Percentiles rank a stretch among this genome's conserved stretches.
These are phyloP conservation scores for Citrus reticulata DNA, from an alignment of 345 rosid species.

Conservation along the genomic window DNA sequence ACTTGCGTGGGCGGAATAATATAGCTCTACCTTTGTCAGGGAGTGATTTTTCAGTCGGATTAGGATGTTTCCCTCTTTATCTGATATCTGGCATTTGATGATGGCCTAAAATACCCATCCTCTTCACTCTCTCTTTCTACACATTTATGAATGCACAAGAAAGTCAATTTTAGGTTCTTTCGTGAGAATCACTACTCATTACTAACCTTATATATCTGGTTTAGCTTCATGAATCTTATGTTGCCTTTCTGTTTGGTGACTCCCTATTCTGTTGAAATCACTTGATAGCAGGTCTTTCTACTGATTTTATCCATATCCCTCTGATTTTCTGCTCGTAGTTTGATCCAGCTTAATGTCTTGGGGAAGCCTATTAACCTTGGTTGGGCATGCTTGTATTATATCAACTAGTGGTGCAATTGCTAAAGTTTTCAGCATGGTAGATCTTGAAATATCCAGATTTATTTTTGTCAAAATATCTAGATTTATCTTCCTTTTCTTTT, in stretches of 20 bases:
- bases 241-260: background rate
- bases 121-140: background rate
- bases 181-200: background rate
- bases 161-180: background rate
- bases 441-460: background rate
- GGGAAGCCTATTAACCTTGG: slow-evolving; percentile 8
- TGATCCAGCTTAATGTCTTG: background rate
- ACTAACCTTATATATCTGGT: background rate
- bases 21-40: background rate
- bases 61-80: background rate
- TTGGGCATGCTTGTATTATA: slow-evolving; percentile 10
- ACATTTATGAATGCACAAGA: background rate
- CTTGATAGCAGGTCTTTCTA: background rate
- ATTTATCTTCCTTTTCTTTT: background rate
- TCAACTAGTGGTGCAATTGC: slow-evolving; percentile 8
- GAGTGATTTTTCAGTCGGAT: background rate
- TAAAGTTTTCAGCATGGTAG: slow-evolving; percentile 1
- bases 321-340: slow-evolving; percentile 3
- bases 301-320: background rate
- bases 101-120: background rate
- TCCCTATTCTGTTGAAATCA: background rate
- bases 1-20: background rate
- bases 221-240: background rate
- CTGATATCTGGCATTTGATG: background rate
- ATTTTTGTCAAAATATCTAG: background rate